phyloP scores from a whole-genome alignment of 179 eudicot species.

The Silene coronaria region DNA sequence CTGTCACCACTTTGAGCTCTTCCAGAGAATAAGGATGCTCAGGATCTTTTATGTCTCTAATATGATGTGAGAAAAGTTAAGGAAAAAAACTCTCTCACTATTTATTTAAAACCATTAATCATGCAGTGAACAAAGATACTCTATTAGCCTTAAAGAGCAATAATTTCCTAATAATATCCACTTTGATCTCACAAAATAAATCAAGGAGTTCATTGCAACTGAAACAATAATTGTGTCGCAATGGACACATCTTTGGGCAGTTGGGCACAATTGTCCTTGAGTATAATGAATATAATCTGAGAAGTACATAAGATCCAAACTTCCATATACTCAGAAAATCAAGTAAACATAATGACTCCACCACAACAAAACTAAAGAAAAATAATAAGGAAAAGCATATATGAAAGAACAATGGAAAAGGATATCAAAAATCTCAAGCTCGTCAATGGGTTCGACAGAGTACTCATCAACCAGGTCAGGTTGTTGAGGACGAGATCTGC shows the following conservation, averaged over 20 bases:
- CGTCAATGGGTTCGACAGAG: constrained; percentile 61
- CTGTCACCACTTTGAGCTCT: constrained; percentile 86
- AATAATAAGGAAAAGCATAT: neutral
- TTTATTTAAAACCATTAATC: neutral
- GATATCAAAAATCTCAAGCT: constrained; percentile 87
- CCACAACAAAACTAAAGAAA: neutral
- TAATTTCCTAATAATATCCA: too few species aligned
- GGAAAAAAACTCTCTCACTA: constrained; percentile 22
- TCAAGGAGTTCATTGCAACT: too few species aligned
- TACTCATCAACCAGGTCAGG: constrained; percentile 35
- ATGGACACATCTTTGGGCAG: too few species aligned
- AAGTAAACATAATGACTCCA: neutral
- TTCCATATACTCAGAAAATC: neutral
- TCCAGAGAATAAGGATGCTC: constrained; percentile 96
- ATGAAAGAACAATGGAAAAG: constrained; percentile 29
- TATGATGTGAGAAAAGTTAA: constrained; percentile 50
- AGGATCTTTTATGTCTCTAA: constrained; percentile 91
- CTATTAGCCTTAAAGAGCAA: too few species aligned
- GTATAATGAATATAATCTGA: too few species aligned
- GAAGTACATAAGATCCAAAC: too few species aligned
- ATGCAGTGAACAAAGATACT: too few species aligned
- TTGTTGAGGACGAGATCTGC: constrained; percentile 38
- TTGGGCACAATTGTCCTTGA: too few species aligned
- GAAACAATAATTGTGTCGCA: too few species aligned
- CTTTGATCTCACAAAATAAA: too few species aligned